phyloP scores from a whole-genome alignment of 2,329 filamentous ascomycete genomes.

The Calonectria leucothoes region DNA sequence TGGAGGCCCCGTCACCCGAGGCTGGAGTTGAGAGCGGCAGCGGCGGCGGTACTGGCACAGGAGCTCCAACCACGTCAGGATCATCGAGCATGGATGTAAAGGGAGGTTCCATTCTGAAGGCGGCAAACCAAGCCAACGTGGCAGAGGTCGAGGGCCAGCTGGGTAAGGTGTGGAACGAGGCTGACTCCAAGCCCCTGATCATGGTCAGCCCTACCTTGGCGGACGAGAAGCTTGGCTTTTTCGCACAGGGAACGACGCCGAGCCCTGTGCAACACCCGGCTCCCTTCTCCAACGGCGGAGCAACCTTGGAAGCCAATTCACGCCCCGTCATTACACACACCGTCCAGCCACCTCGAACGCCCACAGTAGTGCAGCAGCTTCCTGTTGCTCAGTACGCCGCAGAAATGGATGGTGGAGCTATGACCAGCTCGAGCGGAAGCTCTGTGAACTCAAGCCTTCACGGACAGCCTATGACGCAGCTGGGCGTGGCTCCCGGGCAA shows the following conservation, averaged over 20 bases:
- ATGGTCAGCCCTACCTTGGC: background rate
- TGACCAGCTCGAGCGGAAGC: background rate
- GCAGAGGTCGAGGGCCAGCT: constrained; percentile 2
- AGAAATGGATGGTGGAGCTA: background rate
- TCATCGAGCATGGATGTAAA: background rate
- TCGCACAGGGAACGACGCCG: background rate
- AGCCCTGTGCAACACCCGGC: background rate
- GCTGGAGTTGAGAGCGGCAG: background rate
- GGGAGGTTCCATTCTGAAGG: background rate
- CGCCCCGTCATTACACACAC: background rate
- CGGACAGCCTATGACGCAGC: background rate
- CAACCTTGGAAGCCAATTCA: background rate
- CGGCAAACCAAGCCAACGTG: background rate
- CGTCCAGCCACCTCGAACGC: background rate
- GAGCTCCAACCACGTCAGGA: background rate
- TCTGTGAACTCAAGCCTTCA: background rate
- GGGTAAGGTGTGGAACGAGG: constrained; percentile 13
- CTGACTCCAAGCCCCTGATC: background rate
- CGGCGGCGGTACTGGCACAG: background rate
- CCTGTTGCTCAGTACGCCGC: background rate
- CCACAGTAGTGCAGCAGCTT: background rate
- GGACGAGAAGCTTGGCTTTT: background rate
- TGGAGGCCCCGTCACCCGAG: background rate
- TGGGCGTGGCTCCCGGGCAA: background rate
- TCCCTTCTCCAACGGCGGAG: background rate